Evolutionary conservation across 768 basidiomycete genomes (phyloP), one percentile per base, ranked within the genome.

Genomic region (Clitopilus hobsonii): DNA sequence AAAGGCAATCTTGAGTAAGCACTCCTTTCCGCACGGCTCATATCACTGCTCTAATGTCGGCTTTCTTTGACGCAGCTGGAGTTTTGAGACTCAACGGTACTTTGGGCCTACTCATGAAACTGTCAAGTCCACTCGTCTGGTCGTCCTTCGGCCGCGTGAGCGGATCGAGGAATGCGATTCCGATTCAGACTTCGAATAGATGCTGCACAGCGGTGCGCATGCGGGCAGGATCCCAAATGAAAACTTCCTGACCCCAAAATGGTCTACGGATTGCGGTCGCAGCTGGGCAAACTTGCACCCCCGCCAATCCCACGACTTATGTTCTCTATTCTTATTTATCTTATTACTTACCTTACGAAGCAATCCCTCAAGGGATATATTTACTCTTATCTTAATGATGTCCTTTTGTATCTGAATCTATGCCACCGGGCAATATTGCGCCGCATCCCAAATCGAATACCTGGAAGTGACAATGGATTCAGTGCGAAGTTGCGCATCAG

Each of bases 61-160:
- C 53, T 25, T 59, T 49, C 50, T 55, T 16, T 52, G 49, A 45
- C 54, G 56, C 52, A 79, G 79, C 55, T 86, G 85, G 86, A 83
- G 83, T 63, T 86, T 89, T 67, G 81, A 86, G 67, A 83, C 81
- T 26, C 77, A 79, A 60, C 75, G 84, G 29, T 88, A 89, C 71
- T 88, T 89, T 62, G 86, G 85, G 47, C 69, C 74, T 57, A 69
- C 74, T 38, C 78, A 81, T 58, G 61, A 73, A 30, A 75, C 82
- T 67, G 74, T 87, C 64, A 80, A 74, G 59, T 64, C 70, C 64
- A 78, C 78, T 55, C 71, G 73, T 58, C 66, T 81, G 49, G 76
- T 81, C 18, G 66, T 65, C 52, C 69, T 79, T 58, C 69, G 73
- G 52, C 78, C 74, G 49, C 65, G 60, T 57, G 73, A 72, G 59